phyloP scores from a whole-genome alignment of 768 basidiomycete genomes.

The Brasilioporus rufonigricans region DNA sequence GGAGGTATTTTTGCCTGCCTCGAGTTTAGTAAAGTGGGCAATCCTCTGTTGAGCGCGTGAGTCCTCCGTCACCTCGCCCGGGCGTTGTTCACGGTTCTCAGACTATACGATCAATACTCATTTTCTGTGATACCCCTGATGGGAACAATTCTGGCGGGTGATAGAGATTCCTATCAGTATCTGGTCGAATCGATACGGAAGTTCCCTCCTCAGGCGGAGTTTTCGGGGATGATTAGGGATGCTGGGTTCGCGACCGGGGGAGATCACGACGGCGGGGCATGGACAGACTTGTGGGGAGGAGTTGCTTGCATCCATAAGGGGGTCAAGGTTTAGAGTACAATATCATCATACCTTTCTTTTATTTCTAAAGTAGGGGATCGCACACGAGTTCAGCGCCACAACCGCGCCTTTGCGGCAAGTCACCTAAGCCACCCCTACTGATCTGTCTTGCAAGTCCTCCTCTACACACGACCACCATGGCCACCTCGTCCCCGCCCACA shows the following conservation, averaged over 20 bases:
- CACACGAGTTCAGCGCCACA: constrained; percentile 27
- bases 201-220: constrained; percentile 86
- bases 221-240: constrained; percentile 84
- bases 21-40: constrained; percentile 91
- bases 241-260: constrained; percentile 78
- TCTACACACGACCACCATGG: constrained; percentile 33
- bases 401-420: constrained; percentile 25
- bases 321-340: constrained; percentile 48
- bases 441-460: constrained; percentile 8
- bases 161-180: constrained; percentile 95
- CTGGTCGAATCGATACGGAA: constrained; percentile 95
- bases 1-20: constrained; percentile 95
- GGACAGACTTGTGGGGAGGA: constrained; percentile 84
- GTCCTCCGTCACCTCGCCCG: constrained; percentile 30
- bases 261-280: constrained; percentile 78
- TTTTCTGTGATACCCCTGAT: constrained; percentile 93
- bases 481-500: constrained; percentile 30
- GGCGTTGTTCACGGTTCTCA: constrained; percentile 32
- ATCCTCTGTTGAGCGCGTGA: constrained; percentile 83
- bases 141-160: constrained; percentile 95
- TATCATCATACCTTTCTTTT: too few relatives aligned
- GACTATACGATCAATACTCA: constrained; percentile 92
- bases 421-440: constrained; percentile 3
- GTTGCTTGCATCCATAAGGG: constrained; percentile 84
- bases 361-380: not conserved